These are phyloP conservation scores for Gossypium longicalyx DNA, from an alignment of 345 rosid genomes.

Conservation along the genomic window DNA sequence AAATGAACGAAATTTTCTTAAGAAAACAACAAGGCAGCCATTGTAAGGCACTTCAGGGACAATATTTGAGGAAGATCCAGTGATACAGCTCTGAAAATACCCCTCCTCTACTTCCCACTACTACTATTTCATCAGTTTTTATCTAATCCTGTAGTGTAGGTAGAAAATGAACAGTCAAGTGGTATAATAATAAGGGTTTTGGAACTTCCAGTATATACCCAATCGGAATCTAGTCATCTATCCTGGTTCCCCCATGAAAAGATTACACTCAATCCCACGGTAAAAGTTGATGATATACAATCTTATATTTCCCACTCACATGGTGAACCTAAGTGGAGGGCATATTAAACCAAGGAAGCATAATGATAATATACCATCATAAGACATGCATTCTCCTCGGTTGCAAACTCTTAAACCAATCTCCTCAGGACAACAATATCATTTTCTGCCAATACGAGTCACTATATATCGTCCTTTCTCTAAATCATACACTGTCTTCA, in stretches of 20 bases:
- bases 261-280: conserved; percentile 18
- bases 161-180: neutral
- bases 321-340: conserved; percentile 5
- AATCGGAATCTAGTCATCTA: conserved; percentile 20
- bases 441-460: conserved; percentile 56
- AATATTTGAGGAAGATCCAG: too few relatives aligned
- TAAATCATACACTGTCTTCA: conserved; percentile 75
- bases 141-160: neutral
- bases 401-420: neutral
- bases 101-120: too few relatives aligned
- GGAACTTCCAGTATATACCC: conserved; percentile 20
- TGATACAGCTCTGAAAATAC: too few relatives aligned
- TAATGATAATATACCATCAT: neutral
- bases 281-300: neutral
- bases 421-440: conserved; percentile 9
- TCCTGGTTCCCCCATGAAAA: conserved; percentile 15
- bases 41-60: neutral
- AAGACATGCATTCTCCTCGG: neutral
- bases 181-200: neutral
- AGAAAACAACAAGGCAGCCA: neutral
- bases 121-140: neutral
- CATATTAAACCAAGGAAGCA: conserved; percentile 10
- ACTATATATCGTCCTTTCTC: conserved; percentile 87
- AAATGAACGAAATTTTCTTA: neutral
- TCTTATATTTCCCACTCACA: conserved; percentile 3